Base-by-base conservation (phyloP, 2,329 filamentous ascomycete species). In the Hypomyces rosellus region DNA sequence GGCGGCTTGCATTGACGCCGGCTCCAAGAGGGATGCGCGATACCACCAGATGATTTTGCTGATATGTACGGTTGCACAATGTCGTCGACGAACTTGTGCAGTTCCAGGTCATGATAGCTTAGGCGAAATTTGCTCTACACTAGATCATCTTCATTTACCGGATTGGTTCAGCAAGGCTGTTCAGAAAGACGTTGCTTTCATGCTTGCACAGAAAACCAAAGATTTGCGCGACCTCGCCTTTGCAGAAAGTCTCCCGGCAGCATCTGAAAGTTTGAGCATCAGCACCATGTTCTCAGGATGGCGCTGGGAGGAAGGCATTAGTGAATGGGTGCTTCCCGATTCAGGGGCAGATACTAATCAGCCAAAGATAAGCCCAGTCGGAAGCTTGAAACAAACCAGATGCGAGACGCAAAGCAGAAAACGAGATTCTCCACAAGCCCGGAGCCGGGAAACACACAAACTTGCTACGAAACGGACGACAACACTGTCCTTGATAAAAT, bases 141-240 rank as follows among this genome's bases (percentile, higher is more conserved):
- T 80, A 7, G 61, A 67, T n/a, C 48, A 45, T 5, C 55, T 75
- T 13, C 56, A 55, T 2, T 54, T 73, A 5, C 60, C 64, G 3
- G 54, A 54, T 9, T 63, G 61, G 49, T 62, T 70, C 20, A 54
- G 72, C 5, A 55, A 61, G 30, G 67, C 65, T 16, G 61, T 81
- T 34, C 68, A 68, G 30, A 63, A 66, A 3, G 75, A 78, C 30
- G 70, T 70, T 1, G 77, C 77, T 0, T 78, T 80, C 55, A 60
- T 73, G 30, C 62, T 80, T 25, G 77, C 78, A 1, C 74, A 77
- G 51, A 69, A 72, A 48, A 80, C 76, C 13, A 74, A 73, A 48
- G 74, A 78, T 55, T 63, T 81, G 6, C 66, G 73, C 22, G 77
- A 81, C 55, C 69, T 81, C 38, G 73, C 72, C 9, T 79, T 76